A percentile compares a stretch with the other conserved stretches of the same genome.
Evolutionary conservation across 257 asterid genomes (phyloP).

Genomic region (Nicotiana tabacum): DNA sequence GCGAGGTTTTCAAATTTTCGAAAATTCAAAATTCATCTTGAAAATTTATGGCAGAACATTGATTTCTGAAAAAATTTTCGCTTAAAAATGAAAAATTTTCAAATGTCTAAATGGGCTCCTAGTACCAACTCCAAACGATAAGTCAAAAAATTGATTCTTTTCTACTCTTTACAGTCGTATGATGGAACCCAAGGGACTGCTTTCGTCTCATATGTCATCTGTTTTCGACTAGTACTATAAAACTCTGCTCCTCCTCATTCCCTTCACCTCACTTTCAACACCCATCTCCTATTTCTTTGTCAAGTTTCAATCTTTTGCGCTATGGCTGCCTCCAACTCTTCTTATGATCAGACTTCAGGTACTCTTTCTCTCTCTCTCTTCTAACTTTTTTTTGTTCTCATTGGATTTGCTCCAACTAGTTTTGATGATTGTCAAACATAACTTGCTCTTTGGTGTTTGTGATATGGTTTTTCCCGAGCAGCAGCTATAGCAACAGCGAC

Average conservation of each 20-base stretch:
- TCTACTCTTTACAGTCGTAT: neutral
- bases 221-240: conserved; percentile 9
- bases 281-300: conserved; percentile 7
- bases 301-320: neutral
- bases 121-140: neutral
- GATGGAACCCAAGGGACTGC: neutral
- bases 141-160: neutral
- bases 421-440: neutral
- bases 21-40: too few species aligned
- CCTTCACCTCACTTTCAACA: neutral
- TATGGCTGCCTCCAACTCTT: conserved; percentile 40
- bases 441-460: neutral
- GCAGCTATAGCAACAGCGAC: conserved; percentile 27
- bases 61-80: too few species aligned
- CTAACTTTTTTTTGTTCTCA: too few species aligned
- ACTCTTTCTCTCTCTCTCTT: neutral
- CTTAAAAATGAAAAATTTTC: too few species aligned
- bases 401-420: conserved; percentile 1
- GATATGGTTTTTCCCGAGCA: neutral
- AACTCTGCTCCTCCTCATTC: neutral
- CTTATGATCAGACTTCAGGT: conserved; percentile 35
- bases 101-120: too few species aligned
- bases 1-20: too few species aligned
- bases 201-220: conserved; percentile 11
- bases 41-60: too few species aligned